Evolutionary conservation across 805 yeast species (phyloP), one percentile per base, ranked within the genome.

Genomic region (Candida sphagnicola): DNA sequence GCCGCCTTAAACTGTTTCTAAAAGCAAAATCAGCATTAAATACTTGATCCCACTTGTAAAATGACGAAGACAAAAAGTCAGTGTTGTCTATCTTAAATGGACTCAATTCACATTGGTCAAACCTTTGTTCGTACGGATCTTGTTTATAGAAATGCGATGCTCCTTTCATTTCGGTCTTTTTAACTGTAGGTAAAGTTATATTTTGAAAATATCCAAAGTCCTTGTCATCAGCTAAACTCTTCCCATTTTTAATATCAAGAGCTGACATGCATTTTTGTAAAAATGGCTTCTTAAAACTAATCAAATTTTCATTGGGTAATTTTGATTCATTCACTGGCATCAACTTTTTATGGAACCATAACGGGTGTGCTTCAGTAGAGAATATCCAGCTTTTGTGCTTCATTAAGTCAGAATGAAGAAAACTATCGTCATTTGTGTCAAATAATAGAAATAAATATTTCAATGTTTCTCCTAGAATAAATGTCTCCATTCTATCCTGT

Each of bases 331-430:
- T 40, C 11, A 16, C 21, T 11, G 48, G 37, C 28, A 38, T 37
- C 39, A 50, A 10, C 23, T 41, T 30, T 31, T 52, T 41, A 34
- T 76, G 76, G 38, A 74, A 67, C 95, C 96, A 87, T 45, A 89
- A 57, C 3, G 95, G 95, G 58, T 90, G 98, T 0, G 90, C 96
- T 52, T 90, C 98, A 0, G 98, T 90, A 10, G 91, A 77, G 58
- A 89, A 84, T 1, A 75, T 47, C 62, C 78, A 71, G 40, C 77
- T 74, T 43, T 78, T 69, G n/a, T 42, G 39, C 6, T 38, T 44
- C 72, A 68, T 64, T 12, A 41, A 31, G 11, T 45, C 23, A 4
- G 46, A 30, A 45, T 68, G 74, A n/a, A 68, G 49, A 26, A 64
- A 59, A 2, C 53, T 43, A 18, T 61, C 63, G 53, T 88, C 80